Evolutionary conservation across 2,329 filamentous ascomycete species (phyloP).

Genomic region (Raffaelea arxii): DNA sequence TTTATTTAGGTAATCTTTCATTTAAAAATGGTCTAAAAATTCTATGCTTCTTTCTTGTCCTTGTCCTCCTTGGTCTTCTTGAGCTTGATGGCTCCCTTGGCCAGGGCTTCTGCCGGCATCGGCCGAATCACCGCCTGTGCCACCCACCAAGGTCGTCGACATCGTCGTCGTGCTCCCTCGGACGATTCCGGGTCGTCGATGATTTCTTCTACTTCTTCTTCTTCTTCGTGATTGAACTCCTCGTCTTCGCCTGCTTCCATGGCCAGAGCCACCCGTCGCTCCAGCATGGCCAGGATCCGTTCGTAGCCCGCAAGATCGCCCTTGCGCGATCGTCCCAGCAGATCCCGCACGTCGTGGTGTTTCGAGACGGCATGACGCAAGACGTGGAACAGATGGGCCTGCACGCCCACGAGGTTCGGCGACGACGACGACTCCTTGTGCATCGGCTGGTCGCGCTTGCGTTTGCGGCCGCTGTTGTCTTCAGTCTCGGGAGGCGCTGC

Average conservation of each 20-base stretch:
- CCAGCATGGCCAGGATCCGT: constrained; percentile 63
- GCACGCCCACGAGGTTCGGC: constrained; percentile 69
- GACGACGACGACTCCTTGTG: constrained; percentile 16
- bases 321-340: constrained; percentile 58
- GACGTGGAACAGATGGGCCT: constrained; percentile 88
- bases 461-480: constrained; percentile 42
- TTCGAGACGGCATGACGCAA: constrained; percentile 70
- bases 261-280: constrained; percentile 62
- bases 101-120: constrained; percentile 76
- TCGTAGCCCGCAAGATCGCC: constrained; percentile 73
- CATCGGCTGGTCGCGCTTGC: constrained; percentile 4
- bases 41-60: background rate
- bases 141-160: constrained; percentile 80
- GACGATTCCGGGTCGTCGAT: constrained; percentile 44
- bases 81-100: constrained; percentile 65
- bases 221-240: constrained; percentile 18
- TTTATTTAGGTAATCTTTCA: too few species aligned
- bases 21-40: too few species aligned
- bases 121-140: constrained; percentile 81
- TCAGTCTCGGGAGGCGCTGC: constrained; percentile 34
- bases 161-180: constrained; percentile 57
- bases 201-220: constrained; percentile 17
- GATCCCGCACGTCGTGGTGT: constrained; percentile 77
- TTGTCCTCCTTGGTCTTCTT: constrained; percentile 52
- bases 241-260: constrained; percentile 44